phyloP scores from a whole-genome alignment of 805 yeast genomes.

The Sugiyamaella valdiviana region DNA sequence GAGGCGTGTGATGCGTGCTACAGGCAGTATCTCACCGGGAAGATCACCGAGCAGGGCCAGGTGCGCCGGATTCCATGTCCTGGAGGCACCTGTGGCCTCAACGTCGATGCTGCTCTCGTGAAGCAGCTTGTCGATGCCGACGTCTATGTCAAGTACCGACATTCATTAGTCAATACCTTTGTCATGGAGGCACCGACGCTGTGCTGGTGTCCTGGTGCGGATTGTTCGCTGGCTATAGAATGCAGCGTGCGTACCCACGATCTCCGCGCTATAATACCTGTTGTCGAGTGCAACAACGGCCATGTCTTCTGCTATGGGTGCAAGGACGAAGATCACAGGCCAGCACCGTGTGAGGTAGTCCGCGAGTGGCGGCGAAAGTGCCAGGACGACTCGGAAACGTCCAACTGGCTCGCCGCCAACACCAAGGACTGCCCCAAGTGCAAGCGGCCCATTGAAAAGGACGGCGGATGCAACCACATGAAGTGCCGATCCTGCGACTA shows the following conservation, averaged over 20 bases:
- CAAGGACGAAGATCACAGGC: constrained; percentile 68
- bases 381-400: constrained; percentile 80
- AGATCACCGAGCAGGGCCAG: constrained; percentile 31
- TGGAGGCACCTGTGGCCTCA: constrained; percentile 44
- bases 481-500: constrained; percentile 66
- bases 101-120: constrained; percentile 30
- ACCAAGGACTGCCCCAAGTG: constrained; percentile 88
- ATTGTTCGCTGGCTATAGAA: constrained; percentile 57
- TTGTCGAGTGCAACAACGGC: constrained; percentile 58
- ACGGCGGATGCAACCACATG: constrained; percentile 98
- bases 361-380: constrained; percentile 72
- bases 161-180: constrained; percentile 35
- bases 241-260: constrained; percentile 27
- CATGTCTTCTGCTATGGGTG: constrained; percentile 80
- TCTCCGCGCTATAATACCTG: constrained; percentile 43
- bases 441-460: constrained; percentile 71
- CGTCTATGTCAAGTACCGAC: constrained; percentile 22
- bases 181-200: constrained; percentile 46
- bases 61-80: constrained; percentile 54
- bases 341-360: constrained; percentile 71
- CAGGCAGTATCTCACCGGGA: constrained; percentile 47
- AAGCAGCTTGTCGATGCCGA: constrained; percentile 34
- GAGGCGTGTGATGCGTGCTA: constrained; percentile 67
- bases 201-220: constrained; percentile 83
- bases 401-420: constrained; percentile 77